Base-by-base conservation (phyloP, 495 filamentous ascomycete genomes). In the Ramalina intermedia region DNA sequence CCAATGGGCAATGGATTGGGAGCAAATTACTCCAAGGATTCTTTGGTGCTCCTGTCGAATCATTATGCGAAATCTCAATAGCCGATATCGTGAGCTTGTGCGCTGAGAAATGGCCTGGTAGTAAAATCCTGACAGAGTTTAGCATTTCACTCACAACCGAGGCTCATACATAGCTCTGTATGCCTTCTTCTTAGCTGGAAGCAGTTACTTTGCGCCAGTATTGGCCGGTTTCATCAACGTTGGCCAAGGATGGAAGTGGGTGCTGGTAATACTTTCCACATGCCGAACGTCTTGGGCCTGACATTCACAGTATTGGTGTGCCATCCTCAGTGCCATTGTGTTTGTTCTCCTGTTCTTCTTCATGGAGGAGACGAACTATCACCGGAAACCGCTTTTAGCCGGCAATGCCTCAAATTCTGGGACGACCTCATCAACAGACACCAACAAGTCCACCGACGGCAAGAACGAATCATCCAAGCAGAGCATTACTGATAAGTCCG, bases 291-390 rank as follows among this genome's bases (percentile, higher is more conserved):
- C 18, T 50, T 36, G 6, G 36, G 37, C 29, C 51, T 53, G 21
- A 53, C 37, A 0, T 0, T 27, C 16, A 5, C 39, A 60, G 47
- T 82, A 79, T 60, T 79, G 75, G 70, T 74, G 74, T 29, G 76
- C 76, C 7, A 79, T 82, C 26, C 80, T 82, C 55, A 62, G 67
- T 46, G 80, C 57, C 1, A 65, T 68, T 20, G 69, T 65, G 1
- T 71, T 74, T 43, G 57, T 77, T 5, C 78, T 82, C 51, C 66
- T 81, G 0, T 80, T 80, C 63, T 77, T 81, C 62, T 78, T 80
- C 61, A 76, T 80, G 72, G 80, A 83, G 61, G 80, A 84, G 58
- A 82, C 79, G 1, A 81, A 79, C 57, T 82, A 75, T 53, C 65
- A 69, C 41, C 74, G 72, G 12, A 48, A 59, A 20, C 37, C 43